A percentile compares a stretch with the other conserved stretches of the same genome.
phyloP scores from a whole-genome alignment of 306 rosid genomes.

The Aeschynomene evenia region DNA sequence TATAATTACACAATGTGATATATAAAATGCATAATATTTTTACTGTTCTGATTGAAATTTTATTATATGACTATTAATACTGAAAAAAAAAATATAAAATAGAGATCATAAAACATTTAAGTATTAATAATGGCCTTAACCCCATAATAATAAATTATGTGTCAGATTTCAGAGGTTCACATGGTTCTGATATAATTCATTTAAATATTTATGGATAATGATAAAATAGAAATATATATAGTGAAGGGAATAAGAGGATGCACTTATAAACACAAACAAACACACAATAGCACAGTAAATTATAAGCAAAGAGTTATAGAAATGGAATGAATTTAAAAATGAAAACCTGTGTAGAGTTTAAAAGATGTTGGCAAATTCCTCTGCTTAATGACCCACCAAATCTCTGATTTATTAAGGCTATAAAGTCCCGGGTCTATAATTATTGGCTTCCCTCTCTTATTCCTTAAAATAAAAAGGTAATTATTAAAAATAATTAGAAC shows the following conservation, averaged over 20 bases:
- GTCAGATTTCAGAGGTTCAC: slow-evolving; percentile 43
- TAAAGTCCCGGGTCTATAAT: slow-evolving; percentile 83
- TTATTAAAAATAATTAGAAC: neutral
- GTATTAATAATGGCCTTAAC: neutral
- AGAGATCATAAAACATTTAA: slow-evolving; percentile 6
- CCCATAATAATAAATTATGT: slow-evolving; percentile 27
- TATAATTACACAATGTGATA: too few species aligned
- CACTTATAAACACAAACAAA: neutral
- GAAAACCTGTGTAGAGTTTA: slow-evolving; percentile 88
- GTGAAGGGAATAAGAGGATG: neutral
- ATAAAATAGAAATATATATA: neutral
- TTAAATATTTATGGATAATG: neutral
- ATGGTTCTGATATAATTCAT: slow-evolving; percentile 6
- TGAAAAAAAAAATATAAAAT: neutral
- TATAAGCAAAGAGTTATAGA: neutral
- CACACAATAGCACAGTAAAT: neutral
- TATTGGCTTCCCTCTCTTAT: slow-evolving; percentile 86
- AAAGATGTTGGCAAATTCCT: slow-evolving; percentile 79
- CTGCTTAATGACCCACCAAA: slow-evolving; percentile 85
- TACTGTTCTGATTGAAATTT: too few species aligned
- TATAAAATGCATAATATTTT: too few species aligned
- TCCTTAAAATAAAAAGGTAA: slow-evolving; percentile 47
- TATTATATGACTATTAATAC: too few species aligned
- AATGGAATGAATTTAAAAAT: neutral
- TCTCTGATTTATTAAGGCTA: slow-evolving; percentile 80